Conservation (phyloP, 2,329 filamentous ascomycete genomes). For the Paecilomyces sp. region DNA sequence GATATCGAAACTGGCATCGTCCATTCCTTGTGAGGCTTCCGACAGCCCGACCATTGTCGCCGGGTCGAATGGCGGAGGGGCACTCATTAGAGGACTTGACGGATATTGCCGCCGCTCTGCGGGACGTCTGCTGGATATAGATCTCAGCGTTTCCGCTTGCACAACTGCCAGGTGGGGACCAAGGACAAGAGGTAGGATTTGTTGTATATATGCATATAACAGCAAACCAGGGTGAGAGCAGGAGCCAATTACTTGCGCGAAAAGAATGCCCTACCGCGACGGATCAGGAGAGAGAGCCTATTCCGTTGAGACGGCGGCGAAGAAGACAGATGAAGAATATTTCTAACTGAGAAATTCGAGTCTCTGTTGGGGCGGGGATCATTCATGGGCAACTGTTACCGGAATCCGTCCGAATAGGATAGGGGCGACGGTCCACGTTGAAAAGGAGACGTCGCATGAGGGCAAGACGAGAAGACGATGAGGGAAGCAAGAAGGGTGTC, state of each 20-base stretch:
- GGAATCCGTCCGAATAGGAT: conserved; percentile 16
- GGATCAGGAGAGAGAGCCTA: conserved; percentile 24
- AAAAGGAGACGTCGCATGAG: conserved; percentile 1
- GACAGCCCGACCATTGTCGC: conserved; percentile 30
- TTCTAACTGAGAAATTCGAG: conserved; percentile 22
- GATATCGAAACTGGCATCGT: conserved; percentile 52
- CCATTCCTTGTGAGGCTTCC: conserved; percentile 27
- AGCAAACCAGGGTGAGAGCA: conserved; percentile 7
- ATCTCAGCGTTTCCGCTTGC: not conserved
- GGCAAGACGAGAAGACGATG: not conserved
- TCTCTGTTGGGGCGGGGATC: conserved; percentile 23
- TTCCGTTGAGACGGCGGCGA: conserved; percentile 18
- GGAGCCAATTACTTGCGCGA: conserved; percentile 22
- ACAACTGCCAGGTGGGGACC: not conserved
- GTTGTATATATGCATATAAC: not conserved
- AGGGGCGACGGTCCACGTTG: conserved; percentile 1
- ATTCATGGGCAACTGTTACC: conserved; percentile 29
- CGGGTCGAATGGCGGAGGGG: conserved; percentile 27
- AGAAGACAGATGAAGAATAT: conserved; percentile 13
- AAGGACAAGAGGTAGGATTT: not conserved
- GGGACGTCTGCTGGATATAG: conserved; percentile 1
- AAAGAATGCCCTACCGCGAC: conserved; percentile 28
- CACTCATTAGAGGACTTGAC: conserved; percentile 17
- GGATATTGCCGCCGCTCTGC: conserved; percentile 4
- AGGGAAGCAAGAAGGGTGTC: conserved; percentile 3